Percentiles rank a stretch among this genome's conserved stretches.
Evolutionary conservation across 1,139 yeast genomes (phyloP).

Genomic region (Lipomyces yarrowii): DNA sequence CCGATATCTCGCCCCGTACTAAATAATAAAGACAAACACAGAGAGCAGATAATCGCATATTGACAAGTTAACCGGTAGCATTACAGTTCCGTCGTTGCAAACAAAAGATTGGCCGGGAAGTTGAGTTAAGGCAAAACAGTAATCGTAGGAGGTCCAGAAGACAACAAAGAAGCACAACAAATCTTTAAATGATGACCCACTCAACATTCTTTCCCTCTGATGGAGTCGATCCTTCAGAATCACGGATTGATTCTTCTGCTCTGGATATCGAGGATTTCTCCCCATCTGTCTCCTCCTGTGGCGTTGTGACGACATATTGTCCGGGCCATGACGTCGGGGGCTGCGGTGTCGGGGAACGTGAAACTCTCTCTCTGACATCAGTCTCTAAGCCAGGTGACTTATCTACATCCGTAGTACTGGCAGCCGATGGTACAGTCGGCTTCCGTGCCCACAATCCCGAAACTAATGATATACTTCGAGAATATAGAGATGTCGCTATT

Average conservation of each 20-base stretch:
- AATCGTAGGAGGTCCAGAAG: not conserved
- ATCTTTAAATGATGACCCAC: slow-evolving; percentile 10
- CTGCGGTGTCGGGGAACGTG: not conserved
- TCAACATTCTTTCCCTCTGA: slow-evolving; percentile 8
- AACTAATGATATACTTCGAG: slow-evolving; percentile 2
- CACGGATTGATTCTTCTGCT: not conserved
- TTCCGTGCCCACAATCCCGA: slow-evolving; percentile 13
- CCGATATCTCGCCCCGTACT: not conserved
- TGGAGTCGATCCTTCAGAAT: not conserved
- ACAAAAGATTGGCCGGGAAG: not conserved
- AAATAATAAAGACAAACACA: not conserved
- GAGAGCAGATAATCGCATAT: not conserved
- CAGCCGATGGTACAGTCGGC: not conserved
- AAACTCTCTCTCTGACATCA: not conserved
- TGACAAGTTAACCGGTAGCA: not conserved
- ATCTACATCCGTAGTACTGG: not conserved
- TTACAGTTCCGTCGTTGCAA: not conserved
- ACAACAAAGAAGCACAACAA: not conserved
- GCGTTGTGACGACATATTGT: slow-evolving; percentile 1
- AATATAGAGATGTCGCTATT: not conserved
- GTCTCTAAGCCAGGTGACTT: not conserved
- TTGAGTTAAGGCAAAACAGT: not conserved
- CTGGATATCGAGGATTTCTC: not conserved
- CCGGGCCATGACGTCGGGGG: slow-evolving; percentile 10
- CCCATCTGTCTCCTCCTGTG: not conserved